Evolutionary conservation across 129 eudicot genomes (phyloP).

Genomic region (Glebionis coronaria): DNA sequence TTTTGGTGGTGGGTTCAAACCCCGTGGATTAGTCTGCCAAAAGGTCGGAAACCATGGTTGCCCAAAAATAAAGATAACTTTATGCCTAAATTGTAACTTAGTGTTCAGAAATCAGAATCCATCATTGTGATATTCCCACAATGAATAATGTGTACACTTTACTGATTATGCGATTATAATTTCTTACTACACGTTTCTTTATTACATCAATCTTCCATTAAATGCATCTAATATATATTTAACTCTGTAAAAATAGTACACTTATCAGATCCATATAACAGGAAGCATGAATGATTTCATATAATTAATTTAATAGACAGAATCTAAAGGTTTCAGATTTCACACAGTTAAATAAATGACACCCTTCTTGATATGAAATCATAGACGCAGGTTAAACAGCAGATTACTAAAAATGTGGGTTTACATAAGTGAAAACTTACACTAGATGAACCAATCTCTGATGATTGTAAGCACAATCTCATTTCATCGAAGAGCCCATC

Average conservation of each 20-base stretch:
- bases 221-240: background rate
- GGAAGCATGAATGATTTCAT: too few relatives aligned
- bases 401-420: background rate
- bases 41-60: too few relatives aligned
- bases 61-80: too few relatives aligned
- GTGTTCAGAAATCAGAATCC: background rate
- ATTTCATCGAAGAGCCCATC: conserved; percentile 47
- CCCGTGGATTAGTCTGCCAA: too few relatives aligned
- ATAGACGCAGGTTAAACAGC: background rate
- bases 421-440: conserved; percentile 23
- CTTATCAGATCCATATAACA: background rate
- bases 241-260: too few relatives aligned
- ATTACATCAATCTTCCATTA: background rate
- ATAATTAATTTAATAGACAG: too few relatives aligned
- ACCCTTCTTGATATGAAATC: background rate
- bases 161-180: background rate
- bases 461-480: conserved; percentile 30
- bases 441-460: conserved; percentile 28
- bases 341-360: background rate
- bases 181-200: background rate
- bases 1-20: too few relatives aligned
- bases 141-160: background rate
- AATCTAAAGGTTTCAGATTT: too few relatives aligned
- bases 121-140: background rate
- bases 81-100: background rate